Evolutionary conservation across 1,139 yeast species (phyloP).

Genomic region (Blastobotrys indianensis): DNA sequence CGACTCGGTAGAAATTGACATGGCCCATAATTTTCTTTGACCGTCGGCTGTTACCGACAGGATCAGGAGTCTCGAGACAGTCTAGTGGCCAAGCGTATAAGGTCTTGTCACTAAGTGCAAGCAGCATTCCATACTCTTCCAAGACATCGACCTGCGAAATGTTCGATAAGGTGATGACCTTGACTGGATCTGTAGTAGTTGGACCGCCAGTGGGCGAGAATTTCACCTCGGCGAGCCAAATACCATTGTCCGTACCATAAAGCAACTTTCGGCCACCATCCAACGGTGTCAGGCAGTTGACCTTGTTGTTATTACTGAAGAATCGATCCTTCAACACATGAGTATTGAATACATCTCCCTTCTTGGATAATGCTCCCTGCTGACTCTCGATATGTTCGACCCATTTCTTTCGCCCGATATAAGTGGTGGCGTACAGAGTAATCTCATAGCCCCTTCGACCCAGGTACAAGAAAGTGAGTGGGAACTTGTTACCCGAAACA

Average conservation of each 20-base stretch:
- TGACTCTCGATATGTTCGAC: slow-evolving; percentile 74
- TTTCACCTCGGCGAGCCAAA: slow-evolving; percentile 59
- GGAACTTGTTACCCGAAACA: slow-evolving; percentile 38
- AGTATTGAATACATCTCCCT: slow-evolving; percentile 73
- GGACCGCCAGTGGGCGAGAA: slow-evolving; percentile 39
- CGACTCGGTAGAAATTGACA: slow-evolving; percentile 84
- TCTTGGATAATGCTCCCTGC: slow-evolving; percentile 63
- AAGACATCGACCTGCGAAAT: slow-evolving; percentile 87
- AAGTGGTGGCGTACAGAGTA: slow-evolving; percentile 59
- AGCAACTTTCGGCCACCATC: slow-evolving; percentile 90
- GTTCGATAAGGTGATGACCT: slow-evolving; percentile 67
- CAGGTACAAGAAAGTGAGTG: slow-evolving; percentile 46
- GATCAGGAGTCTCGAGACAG: slow-evolving; percentile 52
- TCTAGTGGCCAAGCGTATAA: slow-evolving; percentile 82
- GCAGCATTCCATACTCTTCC: slow-evolving; percentile 81
- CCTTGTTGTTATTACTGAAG: slow-evolving; percentile 67
- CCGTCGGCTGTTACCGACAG: slow-evolving; percentile 61
- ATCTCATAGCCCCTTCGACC: slow-evolving; percentile 64
- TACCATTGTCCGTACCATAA: slow-evolving; percentile 89
- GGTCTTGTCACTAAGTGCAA: slow-evolving; percentile 78
- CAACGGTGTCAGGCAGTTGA: slow-evolving; percentile 89
- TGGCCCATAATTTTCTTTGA: slow-evolving; percentile 79
- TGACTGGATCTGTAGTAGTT: slow-evolving; percentile 67
- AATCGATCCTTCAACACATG: slow-evolving; percentile 60
- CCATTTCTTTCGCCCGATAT: slow-evolving; percentile 71